Base-by-base conservation (phyloP, 371 early-diverging fungal genomes). In the Dichotomocladium elegans region DNA sequence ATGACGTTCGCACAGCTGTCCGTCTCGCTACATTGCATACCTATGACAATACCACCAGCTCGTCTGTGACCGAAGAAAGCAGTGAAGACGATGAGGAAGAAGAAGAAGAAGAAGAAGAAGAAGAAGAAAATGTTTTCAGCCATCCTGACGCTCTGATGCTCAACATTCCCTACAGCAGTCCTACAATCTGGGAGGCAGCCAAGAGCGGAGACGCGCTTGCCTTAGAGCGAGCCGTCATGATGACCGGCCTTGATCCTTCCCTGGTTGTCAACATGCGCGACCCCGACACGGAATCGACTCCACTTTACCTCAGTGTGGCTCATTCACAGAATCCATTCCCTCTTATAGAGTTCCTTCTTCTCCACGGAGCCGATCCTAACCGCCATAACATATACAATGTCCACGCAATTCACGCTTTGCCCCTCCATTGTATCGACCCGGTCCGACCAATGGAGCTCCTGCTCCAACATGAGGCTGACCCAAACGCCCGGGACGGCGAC, bases 401-500 rank as follows among this genome's bases (percentile, higher is more conserved):
- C 47, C 51, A 57, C 41, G 35, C 59, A 46, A 25, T 72, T 47
- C 57, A 73, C 60, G 40, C 65, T 47, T 31, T 73, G 47, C 4
- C 66, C 10, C 31, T 54, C 30, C 60, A 70, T 49, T 53, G 64
- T 52, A 28, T 55, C 37, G 53, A 59, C 42, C 61, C 70, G 17
- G 47, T 85, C 12, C 43, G 81, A 33, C 57, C 71, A 2, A 35
- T 65, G 10, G 19, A 43, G 9, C 26, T 60, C 9, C 30, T 65
- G 9, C 24, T 65, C 3, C 25, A 61, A 2, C 58, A 71, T 3
- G 62, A 61, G 14, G 60, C 70, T 2, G 53, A 60, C 28, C 75
- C 80, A 17, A 82, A 87, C 47, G 72, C 77, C 15, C 47, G 66
- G 15, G 87, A 88, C 53, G 63, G 64, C 33, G 85, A 84, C 54